These are phyloP conservation scores for Populus davidiana DNA, from an alignment of 345 rosid species.

Conservation along the genomic window DNA sequence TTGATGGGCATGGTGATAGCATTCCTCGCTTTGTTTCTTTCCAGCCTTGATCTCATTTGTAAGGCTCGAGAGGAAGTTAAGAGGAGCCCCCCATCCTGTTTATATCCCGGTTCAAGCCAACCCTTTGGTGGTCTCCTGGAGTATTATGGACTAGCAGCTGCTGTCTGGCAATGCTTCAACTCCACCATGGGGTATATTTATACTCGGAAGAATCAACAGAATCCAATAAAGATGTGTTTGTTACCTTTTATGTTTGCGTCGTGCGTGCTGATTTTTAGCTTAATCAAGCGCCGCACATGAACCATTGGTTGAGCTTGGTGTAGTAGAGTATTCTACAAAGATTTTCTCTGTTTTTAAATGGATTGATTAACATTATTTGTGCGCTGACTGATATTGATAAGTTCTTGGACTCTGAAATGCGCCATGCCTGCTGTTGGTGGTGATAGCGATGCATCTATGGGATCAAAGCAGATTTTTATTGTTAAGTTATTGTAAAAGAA, in stretches of 20 bases:
- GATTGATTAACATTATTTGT: too few relatives aligned
- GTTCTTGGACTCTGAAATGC: too few relatives aligned
- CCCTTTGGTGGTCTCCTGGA: neutral
- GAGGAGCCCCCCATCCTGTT: too few relatives aligned
- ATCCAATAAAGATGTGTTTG: slow-evolving; percentile 5
- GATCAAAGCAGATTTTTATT: too few relatives aligned
- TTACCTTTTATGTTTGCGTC: neutral
- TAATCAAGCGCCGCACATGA: neutral
- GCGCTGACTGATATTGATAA: too few relatives aligned
- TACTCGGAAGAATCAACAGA: neutral
- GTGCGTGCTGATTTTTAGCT: neutral
- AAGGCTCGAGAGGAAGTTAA: neutral
- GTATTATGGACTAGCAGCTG: neutral
- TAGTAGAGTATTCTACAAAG: too few relatives aligned
- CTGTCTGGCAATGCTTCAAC: slow-evolving; percentile 6
- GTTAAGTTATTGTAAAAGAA: neutral
- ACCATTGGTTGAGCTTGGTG: neutral
- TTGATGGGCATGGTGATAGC: neutral
- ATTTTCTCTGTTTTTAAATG: too few relatives aligned
- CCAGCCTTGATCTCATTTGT: neutral
- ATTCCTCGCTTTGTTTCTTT: neutral
- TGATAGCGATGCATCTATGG: too few relatives aligned
- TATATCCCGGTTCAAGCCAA: too few relatives aligned
- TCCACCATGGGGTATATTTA: neutral
- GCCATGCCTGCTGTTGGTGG: too few relatives aligned